Evolutionary conservation across 768 basidiomycete genomes (phyloP), one percentile per base, ranked within the genome.

Genomic region (Kwoniella europaea): DNA sequence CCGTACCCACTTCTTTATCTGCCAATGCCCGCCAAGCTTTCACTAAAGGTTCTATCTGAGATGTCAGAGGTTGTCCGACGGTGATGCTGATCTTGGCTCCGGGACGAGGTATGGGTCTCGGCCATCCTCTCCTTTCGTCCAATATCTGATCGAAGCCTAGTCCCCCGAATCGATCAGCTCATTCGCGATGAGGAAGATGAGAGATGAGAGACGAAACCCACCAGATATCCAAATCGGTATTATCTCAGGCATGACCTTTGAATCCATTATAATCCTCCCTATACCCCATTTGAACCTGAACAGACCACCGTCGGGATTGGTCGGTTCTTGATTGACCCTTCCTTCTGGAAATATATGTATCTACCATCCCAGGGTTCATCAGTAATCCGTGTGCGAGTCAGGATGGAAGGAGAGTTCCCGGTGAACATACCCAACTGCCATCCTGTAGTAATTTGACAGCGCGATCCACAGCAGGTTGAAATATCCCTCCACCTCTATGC

Each of bases 171-270:
- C 16, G 12, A 35, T 65, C 10, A 55, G 35, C 35, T 35, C 35
- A 35, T 35, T 35, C 35, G 35, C 35, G 35, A 35, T 35, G 35
- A 35, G 6, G 5, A 35, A 35, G 35, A 7, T 35, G 35, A 35
- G 7, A 35, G 6, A 35, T 35, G 1, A 13, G 22, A 50, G 27
- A 29, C 13, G 29, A 55, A 15, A 68, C 85, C n/a, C 63, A 88
- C 91, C 90, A n/a, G 91, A 90, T 13, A 98, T 85, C 93, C 93
- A 98, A 87, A 97, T 92, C 2, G 95, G 95, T 72, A 98, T 90
- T 68, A 97, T 88, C 22, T 89, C 82, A 2, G 95, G 95, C 55
- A 88, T 87, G n/a, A 85, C 76, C 15, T 85, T 81, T 10, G 87
- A 85, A 67, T 90, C 89, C 88, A 90, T 94, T 55, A 98, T 80